phyloP scores from a whole-genome alignment of 768 basidiomycete genomes.

The Mycena belliarum region DNA sequence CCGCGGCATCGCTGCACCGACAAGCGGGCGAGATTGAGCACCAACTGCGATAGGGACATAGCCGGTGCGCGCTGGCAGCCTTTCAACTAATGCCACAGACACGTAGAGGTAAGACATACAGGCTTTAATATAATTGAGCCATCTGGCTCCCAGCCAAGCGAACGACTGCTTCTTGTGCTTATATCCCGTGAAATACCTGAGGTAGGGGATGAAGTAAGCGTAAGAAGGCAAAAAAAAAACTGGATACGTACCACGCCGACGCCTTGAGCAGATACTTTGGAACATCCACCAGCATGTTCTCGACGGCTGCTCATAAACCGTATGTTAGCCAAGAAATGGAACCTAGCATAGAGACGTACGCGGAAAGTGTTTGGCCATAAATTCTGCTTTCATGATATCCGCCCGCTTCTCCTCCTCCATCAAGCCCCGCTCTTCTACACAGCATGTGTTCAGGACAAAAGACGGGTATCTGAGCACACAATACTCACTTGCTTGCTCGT shows the following conservation, averaged over 20 bases:
- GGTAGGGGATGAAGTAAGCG: too few species aligned
- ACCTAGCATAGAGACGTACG: slow-evolving; percentile 3
- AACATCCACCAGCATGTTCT: slow-evolving; percentile 5
- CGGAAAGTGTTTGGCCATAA: slow-evolving; percentile 14
- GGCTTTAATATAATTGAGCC: slow-evolving; percentile 20
- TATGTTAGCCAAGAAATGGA: background rate
- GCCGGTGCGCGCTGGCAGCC: background rate
- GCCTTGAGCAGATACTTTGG: slow-evolving; percentile 14
- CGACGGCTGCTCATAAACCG: background rate
- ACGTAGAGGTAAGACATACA: background rate
- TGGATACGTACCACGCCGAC: slow-evolving; percentile 20
- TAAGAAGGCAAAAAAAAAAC: background rate
- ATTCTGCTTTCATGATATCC: slow-evolving; percentile 1
- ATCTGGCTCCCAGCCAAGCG: slow-evolving; percentile 21
- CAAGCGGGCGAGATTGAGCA: slow-evolving; percentile 4
- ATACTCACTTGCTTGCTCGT: slow-evolving; percentile 19
- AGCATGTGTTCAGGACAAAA: background rate
- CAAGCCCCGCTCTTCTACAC: slow-evolving; percentile 9
- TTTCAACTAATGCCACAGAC: background rate
- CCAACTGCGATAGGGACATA: slow-evolving; percentile 13
- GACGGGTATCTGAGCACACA: background rate
- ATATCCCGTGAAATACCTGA: slow-evolving; percentile 23
- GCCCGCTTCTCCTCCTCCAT: slow-evolving; percentile 14
- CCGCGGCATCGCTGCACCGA: background rate
- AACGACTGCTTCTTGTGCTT: slow-evolving; percentile 17